Evolutionary conservation across 768 basidiomycete genomes (phyloP).

Genomic region (Rhodotorula kratochvilovae): DNA sequence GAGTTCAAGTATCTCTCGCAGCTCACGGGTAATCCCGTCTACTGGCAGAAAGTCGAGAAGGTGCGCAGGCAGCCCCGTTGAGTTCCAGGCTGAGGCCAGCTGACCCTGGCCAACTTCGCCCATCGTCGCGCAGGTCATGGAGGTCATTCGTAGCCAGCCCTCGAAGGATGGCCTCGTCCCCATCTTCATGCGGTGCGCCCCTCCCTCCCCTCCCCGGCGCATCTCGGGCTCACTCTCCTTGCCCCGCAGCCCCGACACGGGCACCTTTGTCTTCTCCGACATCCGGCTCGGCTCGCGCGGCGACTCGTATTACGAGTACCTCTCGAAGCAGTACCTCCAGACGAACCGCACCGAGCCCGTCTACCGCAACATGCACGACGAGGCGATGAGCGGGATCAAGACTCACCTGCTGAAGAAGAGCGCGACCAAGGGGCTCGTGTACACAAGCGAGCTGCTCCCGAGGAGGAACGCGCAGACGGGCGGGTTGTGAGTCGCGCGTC

Average conservation of each 20-base stretch:
- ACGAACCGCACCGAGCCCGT: constrained; percentile 64
- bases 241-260: constrained; percentile 52
- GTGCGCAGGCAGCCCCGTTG: constrained; percentile 48
- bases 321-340: constrained; percentile 71
- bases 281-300: constrained; percentile 87
- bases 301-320: constrained; percentile 80
- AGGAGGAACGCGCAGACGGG: constrained; percentile 47
- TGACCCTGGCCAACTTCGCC: too few species aligned
- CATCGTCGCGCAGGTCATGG: constrained; percentile 73
- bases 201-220: not conserved
- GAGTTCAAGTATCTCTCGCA: constrained; percentile 83
- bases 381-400: constrained; percentile 77
- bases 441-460: constrained; percentile 77
- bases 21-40: constrained; percentile 68
- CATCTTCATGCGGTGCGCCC: constrained; percentile 71
- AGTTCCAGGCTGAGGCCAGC: too few species aligned
- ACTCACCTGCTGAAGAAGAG: constrained; percentile 64
- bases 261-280: constrained; percentile 61
- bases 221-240: not conserved
- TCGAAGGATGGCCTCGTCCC: constrained; percentile 71
- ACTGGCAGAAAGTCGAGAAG: constrained; percentile 75
- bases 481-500: constrained; percentile 13
- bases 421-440: constrained; percentile 58
- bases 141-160: constrained; percentile 60
- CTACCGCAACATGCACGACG: constrained; percentile 85